Evolutionary conservation across 305 asterid genomes (phyloP).

Genomic region (Fraxinus platypoda): DNA sequence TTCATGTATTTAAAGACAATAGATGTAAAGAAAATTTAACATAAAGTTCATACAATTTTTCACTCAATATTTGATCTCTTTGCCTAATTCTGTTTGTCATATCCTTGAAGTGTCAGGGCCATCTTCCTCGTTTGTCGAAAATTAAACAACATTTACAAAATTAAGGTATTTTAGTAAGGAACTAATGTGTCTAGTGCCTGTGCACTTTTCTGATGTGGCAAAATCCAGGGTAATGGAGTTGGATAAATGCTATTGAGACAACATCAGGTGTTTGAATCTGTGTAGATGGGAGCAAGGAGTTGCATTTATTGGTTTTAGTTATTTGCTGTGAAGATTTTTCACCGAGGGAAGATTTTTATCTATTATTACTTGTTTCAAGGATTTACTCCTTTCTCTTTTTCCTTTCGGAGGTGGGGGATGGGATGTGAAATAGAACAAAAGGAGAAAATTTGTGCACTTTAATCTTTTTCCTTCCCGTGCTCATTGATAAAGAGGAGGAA

Average conservation of each 20-base stretch:
- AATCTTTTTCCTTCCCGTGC: background rate
- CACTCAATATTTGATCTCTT: background rate
- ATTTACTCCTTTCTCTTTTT: background rate
- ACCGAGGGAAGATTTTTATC: background rate
- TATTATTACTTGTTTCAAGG: background rate
- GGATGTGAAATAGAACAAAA: background rate
- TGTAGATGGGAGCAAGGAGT: background rate
- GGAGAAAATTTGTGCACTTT: background rate
- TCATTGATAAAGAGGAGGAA: background rate
- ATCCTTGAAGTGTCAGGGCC: background rate
- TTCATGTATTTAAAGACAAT: background rate
- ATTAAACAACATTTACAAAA: background rate
- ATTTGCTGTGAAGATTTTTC: background rate
- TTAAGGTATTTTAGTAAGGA: background rate
- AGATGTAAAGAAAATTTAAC: background rate
- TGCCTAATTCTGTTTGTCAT: background rate
- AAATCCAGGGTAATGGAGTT: background rate
- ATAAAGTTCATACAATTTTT: background rate
- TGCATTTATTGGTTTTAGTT: background rate
- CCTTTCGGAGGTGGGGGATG: background rate
- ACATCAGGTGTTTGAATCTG: background rate
- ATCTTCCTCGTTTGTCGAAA: background rate
- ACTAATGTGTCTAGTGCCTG: background rate
- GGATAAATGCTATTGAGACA: background rate
- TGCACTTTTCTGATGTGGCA: background rate